phyloP scores from a whole-genome alignment of 495 filamentous ascomycete species.

The Penicillium lividum region DNA sequence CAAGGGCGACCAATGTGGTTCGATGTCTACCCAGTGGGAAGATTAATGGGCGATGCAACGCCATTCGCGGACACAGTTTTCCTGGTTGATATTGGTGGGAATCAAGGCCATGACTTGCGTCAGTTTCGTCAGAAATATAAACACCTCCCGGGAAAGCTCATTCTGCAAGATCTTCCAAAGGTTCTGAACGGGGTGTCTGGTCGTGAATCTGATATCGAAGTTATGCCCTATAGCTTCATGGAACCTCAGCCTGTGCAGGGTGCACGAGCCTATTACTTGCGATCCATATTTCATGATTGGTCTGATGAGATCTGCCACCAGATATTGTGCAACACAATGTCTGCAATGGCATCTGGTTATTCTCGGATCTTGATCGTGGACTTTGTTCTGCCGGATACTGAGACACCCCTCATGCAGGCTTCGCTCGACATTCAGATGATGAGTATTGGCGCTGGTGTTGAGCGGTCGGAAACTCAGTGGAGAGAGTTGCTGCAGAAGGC shows the following conservation, averaged over 20 bases:
- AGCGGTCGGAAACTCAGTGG: conserved; percentile 44
- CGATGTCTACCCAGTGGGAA: conserved; percentile 37
- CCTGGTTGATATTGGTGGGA: conserved; percentile 45
- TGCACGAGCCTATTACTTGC: conserved; percentile 44
- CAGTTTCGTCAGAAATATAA: conserved; percentile 26
- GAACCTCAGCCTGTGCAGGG: conserved; percentile 38
- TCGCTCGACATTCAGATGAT: conserved; percentile 50
- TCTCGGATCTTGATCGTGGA: conserved; percentile 43
- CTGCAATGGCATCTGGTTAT: conserved; percentile 37
- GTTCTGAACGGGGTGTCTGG: conserved; percentile 24
- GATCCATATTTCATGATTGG: conserved; percentile 51
- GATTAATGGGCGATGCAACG: conserved; percentile 20
- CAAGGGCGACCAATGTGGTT: conserved; percentile 39
- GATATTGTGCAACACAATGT: conserved; percentile 37
- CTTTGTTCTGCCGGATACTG: conserved; percentile 39
- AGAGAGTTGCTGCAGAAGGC: conserved; percentile 30
- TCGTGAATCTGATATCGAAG: conserved; percentile 24
- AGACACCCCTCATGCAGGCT: conserved; percentile 33
- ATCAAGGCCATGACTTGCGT: conserved; percentile 41
- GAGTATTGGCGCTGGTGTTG: conserved; percentile 43
- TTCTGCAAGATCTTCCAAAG: conserved; percentile 39
- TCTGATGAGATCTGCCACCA: conserved; percentile 39
- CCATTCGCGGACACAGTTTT: conserved; percentile 35
- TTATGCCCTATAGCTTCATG: conserved; percentile 38
- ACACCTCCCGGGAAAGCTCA: conserved; percentile 24